Conservation (phyloP, 139 green algal genomes). For the Yamagishiella unicocca region DNA sequence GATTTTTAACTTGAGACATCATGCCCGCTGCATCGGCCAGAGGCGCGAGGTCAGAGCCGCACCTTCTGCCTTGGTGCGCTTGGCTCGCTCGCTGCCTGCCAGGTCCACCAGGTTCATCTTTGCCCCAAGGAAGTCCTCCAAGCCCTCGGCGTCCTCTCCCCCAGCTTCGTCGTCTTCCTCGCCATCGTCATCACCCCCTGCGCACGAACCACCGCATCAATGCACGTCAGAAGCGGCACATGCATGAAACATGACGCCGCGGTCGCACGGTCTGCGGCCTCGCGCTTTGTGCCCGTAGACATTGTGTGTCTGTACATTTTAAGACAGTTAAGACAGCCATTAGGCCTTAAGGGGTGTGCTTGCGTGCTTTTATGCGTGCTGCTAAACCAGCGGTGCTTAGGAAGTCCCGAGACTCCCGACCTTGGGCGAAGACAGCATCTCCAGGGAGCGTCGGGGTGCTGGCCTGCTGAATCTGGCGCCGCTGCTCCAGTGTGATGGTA, state of each 20-base stretch:
- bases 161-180: conserved; percentile 60
- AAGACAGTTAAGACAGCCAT: no score
- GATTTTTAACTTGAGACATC: neutral
- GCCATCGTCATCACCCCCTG: conserved; percentile 55
- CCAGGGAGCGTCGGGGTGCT: neutral
- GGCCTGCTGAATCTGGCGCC: conserved; percentile 59
- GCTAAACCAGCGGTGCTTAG: no score
- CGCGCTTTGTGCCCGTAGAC: no score
- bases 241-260: no score
- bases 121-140: conserved; percentile 88
- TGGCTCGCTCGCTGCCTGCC: conserved; percentile 93
- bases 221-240: neutral
- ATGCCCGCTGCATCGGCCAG: neutral
- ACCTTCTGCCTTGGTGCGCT: conserved; percentile 94
- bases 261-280: no score
- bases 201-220: no score
- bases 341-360: no score
- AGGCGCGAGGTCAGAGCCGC: neutral
- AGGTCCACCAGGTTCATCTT: conserved; percentile 97
- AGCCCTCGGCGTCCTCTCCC: conserved; percentile 44
- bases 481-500: conserved; percentile 97
- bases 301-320: no score
- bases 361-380: no score
- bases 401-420: neutral
- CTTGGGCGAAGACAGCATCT: neutral